Evolutionary conservation across 257 asterid genomes (phyloP), one percentile per base, ranked within the genome.

Genomic region (Nicotiana noctiflora): DNA sequence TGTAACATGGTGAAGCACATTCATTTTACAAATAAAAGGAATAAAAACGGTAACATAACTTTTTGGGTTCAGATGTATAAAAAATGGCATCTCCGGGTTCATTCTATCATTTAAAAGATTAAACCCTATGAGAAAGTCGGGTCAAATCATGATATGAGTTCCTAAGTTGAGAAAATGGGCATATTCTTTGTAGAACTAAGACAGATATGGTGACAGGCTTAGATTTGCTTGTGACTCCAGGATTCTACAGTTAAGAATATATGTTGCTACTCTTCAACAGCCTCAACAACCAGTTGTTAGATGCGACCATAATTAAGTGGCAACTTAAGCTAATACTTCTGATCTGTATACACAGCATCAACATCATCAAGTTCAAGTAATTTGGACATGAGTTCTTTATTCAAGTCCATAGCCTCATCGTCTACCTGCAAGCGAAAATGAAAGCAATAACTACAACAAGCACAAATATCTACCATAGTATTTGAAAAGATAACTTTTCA

Each of bases 361-460:
- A 95, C 97, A 74, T 95, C 99, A 62, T 95, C 99, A 40, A 95
- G 95, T 86, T 95, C 97, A 21, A 95, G 97, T 83, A 95, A 87
- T 87, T 93, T 91, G 63, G 97, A 80, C 85, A 88, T 81, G 57
- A 93, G 82, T 85, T 86, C 94, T 88, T 91, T 95, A 92, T 92
- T 95, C 91, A 95, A 88, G 81, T 93, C 97, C 98, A 90, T 88
- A 61, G 98, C 99, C 85, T 95, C 99, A 59, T 95, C 97, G 83
- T 93, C 97, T 32, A 91, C 99, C 99, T 95, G 85, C 80, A 84
- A 52, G 19, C 49, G 53, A 72, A 46, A 72, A 72, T 1, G 68
- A 79, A 44, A 79, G 4, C 15, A 83, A 15, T 37, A 37, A 13
- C 64, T 81, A 9, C n/a, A 57, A 53, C 11, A 72, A 80, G 55